phyloP scores from a whole-genome alignment of 352 stramenopile species.

The Phytophthora foliorum region DNA sequence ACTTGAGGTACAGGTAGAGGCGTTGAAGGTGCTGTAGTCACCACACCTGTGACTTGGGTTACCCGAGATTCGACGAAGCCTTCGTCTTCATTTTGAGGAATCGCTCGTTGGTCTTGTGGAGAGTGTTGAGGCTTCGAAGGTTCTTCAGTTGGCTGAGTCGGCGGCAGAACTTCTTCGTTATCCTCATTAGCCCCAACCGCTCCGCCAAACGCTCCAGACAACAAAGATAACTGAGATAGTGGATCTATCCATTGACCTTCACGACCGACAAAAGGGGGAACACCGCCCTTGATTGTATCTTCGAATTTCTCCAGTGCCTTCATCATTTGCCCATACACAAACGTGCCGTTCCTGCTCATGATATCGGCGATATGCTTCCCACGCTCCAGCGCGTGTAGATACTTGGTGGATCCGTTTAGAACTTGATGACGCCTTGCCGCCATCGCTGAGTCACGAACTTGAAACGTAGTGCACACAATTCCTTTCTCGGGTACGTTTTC shows the following conservation, averaged over 20 bases:
- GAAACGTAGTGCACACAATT: conserved; percentile 7
- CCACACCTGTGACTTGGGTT: too few species aligned
- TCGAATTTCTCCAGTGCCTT: conserved; percentile 12
- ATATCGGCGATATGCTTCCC: conserved; percentile 15
- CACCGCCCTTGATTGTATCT: conserved; percentile 12
- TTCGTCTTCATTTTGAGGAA: too few species aligned
- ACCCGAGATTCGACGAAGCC: too few species aligned
- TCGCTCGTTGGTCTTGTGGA: too few species aligned
- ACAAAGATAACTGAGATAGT: background rate
- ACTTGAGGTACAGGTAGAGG: too few species aligned
- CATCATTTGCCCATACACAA: conserved; percentile 12
- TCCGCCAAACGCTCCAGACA: too few species aligned
- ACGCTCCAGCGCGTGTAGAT: background rate
- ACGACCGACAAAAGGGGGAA: conserved; percentile 9
- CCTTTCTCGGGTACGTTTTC: background rate
- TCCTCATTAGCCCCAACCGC: too few species aligned
- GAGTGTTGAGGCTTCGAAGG: too few species aligned
- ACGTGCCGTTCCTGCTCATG: conserved; percentile 15
- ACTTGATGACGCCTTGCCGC: background rate
- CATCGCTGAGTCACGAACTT: conserved; percentile 11
- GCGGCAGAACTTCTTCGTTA: background rate
- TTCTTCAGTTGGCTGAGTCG: too few species aligned
- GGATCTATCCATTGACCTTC: background rate
- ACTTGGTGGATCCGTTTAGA: conserved; percentile 11
- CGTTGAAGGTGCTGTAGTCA: too few species aligned